Conservation (phyloP, 495 filamentous ascomycete species). For the Lepidopterella palustris region DNA sequence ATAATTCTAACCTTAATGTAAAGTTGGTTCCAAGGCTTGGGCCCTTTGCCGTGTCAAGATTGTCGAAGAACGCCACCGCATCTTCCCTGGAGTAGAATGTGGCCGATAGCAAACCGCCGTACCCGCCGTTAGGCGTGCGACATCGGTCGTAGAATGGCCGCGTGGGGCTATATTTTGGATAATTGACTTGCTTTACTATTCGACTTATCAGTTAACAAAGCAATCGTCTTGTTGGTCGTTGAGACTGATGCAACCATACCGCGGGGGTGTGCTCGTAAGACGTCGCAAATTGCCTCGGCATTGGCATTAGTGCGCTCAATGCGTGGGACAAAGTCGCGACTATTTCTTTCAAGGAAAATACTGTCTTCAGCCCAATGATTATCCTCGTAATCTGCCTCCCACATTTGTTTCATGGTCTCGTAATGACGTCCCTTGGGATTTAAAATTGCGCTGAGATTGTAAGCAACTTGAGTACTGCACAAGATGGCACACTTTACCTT, state of each 20-base stretch:
- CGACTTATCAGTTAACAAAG: slow-evolving; percentile 11
- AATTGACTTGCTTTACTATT: slow-evolving; percentile 73
- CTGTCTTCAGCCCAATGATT: slow-evolving; percentile 90
- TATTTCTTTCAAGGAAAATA: slow-evolving; percentile 93
- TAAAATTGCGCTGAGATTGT: slow-evolving; percentile 55
- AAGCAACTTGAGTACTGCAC: slow-evolving; percentile 8
- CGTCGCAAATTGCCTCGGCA: slow-evolving; percentile 72
- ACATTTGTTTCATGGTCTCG: slow-evolving; percentile 53
- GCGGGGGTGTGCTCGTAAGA: slow-evolving; percentile 51
- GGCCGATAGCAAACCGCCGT: slow-evolving; percentile 82
- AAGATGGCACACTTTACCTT: slow-evolving; percentile 36
- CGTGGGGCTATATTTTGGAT: slow-evolving; percentile 72
- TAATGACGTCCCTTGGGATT: slow-evolving; percentile 78
- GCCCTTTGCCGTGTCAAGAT: slow-evolving; percentile 80
- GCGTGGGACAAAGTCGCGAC: slow-evolving; percentile 78
- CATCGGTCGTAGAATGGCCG: slow-evolving; percentile 68
- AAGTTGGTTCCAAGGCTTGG: slow-evolving; percentile 97
- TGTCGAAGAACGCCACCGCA: slow-evolving; percentile 77
- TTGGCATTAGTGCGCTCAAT: slow-evolving; percentile 82
- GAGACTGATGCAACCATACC: slow-evolving; percentile 36
- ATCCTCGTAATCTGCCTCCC: slow-evolving; percentile 67
- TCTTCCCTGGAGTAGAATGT: slow-evolving; percentile 65
- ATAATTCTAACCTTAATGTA: slow-evolving; percentile 55
- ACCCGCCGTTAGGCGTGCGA: slow-evolving; percentile 70
- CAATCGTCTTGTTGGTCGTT: not conserved